Base-by-base conservation (phyloP, 2,329 filamentous ascomycete species). In the Aspergillus sp. region DNA sequence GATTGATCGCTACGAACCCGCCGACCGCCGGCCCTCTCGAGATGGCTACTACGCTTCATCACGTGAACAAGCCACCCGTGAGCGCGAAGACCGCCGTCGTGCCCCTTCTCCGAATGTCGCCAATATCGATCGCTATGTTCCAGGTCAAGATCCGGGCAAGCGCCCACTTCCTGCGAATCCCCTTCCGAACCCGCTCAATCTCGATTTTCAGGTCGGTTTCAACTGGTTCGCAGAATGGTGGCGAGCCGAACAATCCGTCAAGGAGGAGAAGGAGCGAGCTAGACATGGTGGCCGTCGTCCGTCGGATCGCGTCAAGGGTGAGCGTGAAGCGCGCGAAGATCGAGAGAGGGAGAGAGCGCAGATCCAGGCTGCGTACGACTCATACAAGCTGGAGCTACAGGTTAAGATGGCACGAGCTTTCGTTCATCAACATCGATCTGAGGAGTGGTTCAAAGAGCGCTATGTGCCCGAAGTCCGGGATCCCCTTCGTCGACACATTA, bases 371-470 rank as follows among this genome's bases (percentile, higher is more conserved):
- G 81, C 81, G 3, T 85, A 85, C 51, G 81, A 84, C 58, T 66
- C 75, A 37, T 85, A 85, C 71, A 85, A 85, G 63, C 77, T 80
- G 58, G 81, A 83, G 50, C 70, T 84, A 9, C 81, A 84, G 56
- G 72, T 82, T 32, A 79, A 80, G 56, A 91, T 95, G 85, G 90
- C 93, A 0, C 84, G 90, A 55, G 77, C 81, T 1, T 98, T 98
- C 65, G 93, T 98, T 38, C 82, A 85, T 44, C 86, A 90, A 59
- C 93, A 98, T 70, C 95, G 95, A 66, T 83, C 84, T 39, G 93
- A 98, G 67, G 91, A 98, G 65, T 98, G 93, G 93, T 98, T 98
- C 73, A 88, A 85, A 59, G 93, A 98, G 70, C 84, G 89, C 64
- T 98, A 98, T 60, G 84, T 94, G 25, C 81, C 88, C 1, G 88